Conservation (phyloP, 371 early-diverging fungal species). For the Mucor velutinosus region DNA sequence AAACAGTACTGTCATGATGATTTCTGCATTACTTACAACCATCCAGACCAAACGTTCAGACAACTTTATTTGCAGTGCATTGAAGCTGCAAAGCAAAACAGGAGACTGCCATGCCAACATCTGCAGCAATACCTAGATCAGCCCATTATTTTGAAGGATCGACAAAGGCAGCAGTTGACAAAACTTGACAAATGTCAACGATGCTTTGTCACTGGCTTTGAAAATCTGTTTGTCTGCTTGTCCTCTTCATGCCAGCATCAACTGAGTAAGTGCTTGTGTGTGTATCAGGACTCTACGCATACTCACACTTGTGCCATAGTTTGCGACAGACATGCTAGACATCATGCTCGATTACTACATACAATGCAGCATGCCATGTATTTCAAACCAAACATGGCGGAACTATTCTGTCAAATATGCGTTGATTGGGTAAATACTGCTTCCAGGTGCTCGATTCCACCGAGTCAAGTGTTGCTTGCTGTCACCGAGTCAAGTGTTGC, state of each 20-base stretch:
- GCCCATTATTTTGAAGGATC: not conserved
- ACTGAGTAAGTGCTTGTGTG: conserved; percentile 7
- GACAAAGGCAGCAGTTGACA: not conserved
- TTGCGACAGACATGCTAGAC: conserved; percentile 39
- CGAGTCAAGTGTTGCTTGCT: too few relatives aligned
- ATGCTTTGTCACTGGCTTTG: conserved; percentile 5
- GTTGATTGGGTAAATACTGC: conserved; percentile 34
- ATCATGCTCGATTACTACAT: conserved; percentile 12
- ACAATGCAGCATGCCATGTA: conserved; percentile 21
- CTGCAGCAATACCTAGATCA: not conserved
- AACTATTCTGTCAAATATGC: conserved; percentile 36
- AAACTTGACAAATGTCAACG: not conserved
- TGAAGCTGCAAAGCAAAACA: conserved; percentile 1
- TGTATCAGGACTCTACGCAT: too few relatives aligned
- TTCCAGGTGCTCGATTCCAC: not conserved
- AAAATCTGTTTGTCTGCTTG: conserved; percentile 32
- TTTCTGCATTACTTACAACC: conserved; percentile 28
- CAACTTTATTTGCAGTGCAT: conserved; percentile 18
- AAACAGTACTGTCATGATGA: conserved; percentile 21
- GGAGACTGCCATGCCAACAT: conserved; percentile 29
- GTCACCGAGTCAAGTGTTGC: too few relatives aligned
- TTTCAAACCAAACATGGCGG: conserved; percentile 32
- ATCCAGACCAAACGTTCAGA: conserved; percentile 30
- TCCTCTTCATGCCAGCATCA: conserved; percentile 6
- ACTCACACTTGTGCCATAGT: conserved; percentile 16